These are phyloP conservation scores for Curvularia hawaiiensis DNA, from an alignment of 2,329 filamentous ascomycete genomes.

Conservation along the genomic window DNA sequence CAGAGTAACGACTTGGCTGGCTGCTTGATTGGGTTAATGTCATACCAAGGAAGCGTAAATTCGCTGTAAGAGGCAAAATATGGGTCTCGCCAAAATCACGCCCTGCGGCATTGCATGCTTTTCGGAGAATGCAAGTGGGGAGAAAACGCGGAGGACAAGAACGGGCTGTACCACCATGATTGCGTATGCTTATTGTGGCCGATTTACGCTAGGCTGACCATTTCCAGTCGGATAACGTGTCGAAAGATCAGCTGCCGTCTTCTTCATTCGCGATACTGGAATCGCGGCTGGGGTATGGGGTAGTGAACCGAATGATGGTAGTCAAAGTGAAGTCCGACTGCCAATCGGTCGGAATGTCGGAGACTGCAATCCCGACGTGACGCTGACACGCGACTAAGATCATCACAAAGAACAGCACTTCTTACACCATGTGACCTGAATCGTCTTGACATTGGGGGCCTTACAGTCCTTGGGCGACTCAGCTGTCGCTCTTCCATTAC, in stretches of 20 bases:
- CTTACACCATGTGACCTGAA: neutral
- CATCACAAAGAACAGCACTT: neutral
- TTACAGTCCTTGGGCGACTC: neutral
- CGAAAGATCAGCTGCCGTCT: neutral
- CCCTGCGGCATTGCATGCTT: neutral
- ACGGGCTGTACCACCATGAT: constrained; percentile 2
- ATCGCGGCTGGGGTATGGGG: neutral
- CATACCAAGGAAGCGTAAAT: neutral
- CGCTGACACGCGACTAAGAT: constrained; percentile 7
- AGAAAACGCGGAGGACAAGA: constrained; percentile 24
- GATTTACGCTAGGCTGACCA: neutral
- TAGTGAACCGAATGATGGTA: neutral
- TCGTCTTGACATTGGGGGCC: neutral
- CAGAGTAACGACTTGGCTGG: neutral
- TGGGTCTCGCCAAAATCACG: neutral
- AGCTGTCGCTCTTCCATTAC: neutral
- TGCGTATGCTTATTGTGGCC: constrained; percentile 6
- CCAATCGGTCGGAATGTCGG: constrained; percentile 14
- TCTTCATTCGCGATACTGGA: neutral
- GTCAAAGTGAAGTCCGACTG: constrained; percentile 1
- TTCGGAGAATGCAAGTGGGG: constrained; percentile 30
- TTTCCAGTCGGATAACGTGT: neutral
- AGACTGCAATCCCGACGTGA: constrained; percentile 6
- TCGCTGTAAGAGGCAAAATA: neutral
- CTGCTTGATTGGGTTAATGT: neutral